Conservation (phyloP, 441 rosid genomes). For the Lepidium campestre region DNA sequence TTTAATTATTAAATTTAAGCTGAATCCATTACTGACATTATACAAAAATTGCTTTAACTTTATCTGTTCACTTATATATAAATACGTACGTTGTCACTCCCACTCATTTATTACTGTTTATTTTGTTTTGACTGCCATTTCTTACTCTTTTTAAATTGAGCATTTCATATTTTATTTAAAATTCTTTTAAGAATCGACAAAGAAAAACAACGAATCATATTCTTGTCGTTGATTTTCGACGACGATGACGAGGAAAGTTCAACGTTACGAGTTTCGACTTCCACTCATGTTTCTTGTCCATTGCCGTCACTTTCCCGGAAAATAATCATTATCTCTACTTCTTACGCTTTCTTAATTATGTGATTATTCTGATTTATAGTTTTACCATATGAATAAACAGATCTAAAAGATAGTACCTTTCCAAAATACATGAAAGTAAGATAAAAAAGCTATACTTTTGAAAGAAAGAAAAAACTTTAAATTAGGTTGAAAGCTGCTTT, state of each 20-base stretch:
- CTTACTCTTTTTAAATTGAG: too few species aligned
- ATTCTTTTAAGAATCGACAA: too few species aligned
- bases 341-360: background rate
- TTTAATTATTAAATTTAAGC: background rate
- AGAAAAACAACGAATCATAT: background rate
- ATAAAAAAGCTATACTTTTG: conserved; percentile 13
- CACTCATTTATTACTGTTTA: background rate
- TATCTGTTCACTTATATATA: background rate
- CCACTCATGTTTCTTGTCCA: conserved; percentile 3
- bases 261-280: background rate
- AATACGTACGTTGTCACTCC: conserved; percentile 2
- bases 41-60: background rate
- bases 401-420: background rate
- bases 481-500: background rate
- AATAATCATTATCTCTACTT: background rate
- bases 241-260: conserved; percentile 22
- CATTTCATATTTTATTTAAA: too few species aligned
- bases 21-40: conserved; percentile 9
- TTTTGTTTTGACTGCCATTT: too few species aligned
- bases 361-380: background rate
- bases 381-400: background rate
- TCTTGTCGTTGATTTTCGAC: conserved; percentile 19
- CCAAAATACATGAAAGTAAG: background rate
- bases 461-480: background rate
- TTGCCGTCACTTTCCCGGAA: background rate